Evolutionary conservation across 108 stramenopile genomes (phyloP), one percentile per base, ranked within the genome.

Genomic region (Epipyxis sp.): DNA sequence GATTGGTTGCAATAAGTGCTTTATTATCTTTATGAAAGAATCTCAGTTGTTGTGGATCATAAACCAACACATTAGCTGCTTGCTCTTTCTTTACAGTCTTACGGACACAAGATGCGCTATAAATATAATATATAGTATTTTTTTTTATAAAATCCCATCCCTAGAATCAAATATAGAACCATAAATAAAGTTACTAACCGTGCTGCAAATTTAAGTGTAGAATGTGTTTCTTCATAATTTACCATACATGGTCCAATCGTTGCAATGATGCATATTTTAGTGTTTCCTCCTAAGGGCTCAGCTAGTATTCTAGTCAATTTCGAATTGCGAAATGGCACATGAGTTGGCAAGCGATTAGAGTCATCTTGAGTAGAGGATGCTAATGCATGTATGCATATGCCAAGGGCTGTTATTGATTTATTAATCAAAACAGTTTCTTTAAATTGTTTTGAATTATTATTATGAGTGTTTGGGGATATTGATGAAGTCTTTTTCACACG

Each of bases 361-460:
- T 16, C 25, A 10, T 65, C 61, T 29, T 65, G 27, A 13, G 6
- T 20, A 6, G 6, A 20, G 34, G 20, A 32, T 10, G 13, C 3
- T 30, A 92, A 68, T 0, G 84, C 85, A 44, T 86, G 86, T 32
- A 95, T 82, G n/a, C 88, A 77, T 20, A 87, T 83, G 69, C 88
- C 80, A 35, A 95, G 78, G 30, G 87, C 84, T 13, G 89, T 80
- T 59, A 93, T 77, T 29, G 91, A 91, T 79, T 88, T 87, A 74
- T 92, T 93, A 74, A 93, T 91, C 88, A 90, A 88, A 45, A 76
- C 78, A 6, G 88, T 89, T 82, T 92, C 92, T 71, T 87, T 87
- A 34, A 90, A 59, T 13, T 85, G 78, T 76, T 81, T 16, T 65
- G 20, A 32, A 6, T 16, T 16, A 32, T 13, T 3, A 65, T 65